Conservation (phyloP, 176 grass and related monocot species). For the Canna indica region DNA sequence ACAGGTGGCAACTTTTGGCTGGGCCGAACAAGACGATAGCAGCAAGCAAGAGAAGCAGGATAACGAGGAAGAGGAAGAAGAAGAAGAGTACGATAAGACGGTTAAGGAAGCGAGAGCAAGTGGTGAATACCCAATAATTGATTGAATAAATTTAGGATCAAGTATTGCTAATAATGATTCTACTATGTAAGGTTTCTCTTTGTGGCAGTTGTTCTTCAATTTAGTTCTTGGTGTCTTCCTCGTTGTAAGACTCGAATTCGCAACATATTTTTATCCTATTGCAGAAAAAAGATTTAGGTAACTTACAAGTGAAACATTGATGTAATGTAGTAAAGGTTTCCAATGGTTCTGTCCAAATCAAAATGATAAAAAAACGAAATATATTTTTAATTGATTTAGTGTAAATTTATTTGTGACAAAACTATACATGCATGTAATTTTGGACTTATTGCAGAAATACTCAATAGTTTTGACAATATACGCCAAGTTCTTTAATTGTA, state of each 20-base stretch:
- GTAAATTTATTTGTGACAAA: too few species aligned
- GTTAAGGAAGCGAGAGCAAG: slow-evolving; percentile 1
- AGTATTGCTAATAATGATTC: not conserved
- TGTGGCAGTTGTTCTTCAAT: not conserved
- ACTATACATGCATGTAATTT: too few species aligned
- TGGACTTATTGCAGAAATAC: too few species aligned
- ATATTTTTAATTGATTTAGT: too few species aligned
- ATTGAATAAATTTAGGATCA: not conserved
- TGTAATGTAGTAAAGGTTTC: too few species aligned
- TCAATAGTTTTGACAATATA: too few species aligned
- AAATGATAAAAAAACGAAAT: too few species aligned
- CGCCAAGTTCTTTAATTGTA: too few species aligned
- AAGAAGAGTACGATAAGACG: not conserved
- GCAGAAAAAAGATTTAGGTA: too few species aligned
- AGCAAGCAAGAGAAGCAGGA: not conserved
- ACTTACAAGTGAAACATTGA: too few species aligned
- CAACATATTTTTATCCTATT: not conserved
- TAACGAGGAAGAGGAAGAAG: not conserved
- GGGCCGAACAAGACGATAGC: not conserved
- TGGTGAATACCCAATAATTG: not conserved
- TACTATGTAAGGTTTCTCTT: not conserved
- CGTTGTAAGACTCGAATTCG: not conserved
- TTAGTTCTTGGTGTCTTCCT: not conserved
- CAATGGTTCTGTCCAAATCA: too few species aligned
- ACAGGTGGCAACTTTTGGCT: not conserved